Conservation (phyloP, 2,329 filamentous ascomycete species). For the Neurospora sp. region DNA sequence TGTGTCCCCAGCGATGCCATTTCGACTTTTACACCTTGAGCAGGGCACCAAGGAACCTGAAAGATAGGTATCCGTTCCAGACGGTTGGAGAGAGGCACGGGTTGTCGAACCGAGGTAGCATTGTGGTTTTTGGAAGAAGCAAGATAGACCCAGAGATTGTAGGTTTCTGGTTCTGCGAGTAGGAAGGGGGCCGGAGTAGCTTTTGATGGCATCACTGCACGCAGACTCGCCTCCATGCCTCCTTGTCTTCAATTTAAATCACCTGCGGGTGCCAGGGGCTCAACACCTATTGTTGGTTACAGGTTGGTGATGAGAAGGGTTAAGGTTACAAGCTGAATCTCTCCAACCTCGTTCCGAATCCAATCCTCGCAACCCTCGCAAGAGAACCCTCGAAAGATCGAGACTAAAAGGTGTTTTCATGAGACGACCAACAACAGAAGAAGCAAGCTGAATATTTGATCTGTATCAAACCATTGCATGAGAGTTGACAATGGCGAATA, state of each 20-base stretch:
- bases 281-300: neutral
- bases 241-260: neutral
- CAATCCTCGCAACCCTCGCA: neutral
- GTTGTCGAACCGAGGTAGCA: neutral
- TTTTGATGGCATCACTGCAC: neutral
- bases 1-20: neutral
- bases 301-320: neutral
- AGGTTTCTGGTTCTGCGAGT: neutral
- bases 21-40: neutral
- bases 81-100: neutral
- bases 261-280: neutral
- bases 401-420: neutral
- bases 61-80: neutral
- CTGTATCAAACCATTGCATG: neutral
- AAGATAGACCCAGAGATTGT: neutral
- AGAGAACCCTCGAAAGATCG: neutral
- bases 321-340: neutral
- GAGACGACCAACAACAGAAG: neutral
- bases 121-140: neutral
- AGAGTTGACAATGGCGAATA: neutral
- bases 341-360: neutral
- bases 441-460: neutral
- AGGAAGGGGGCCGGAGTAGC: neutral
- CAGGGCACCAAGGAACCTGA: too few species aligned
- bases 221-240: neutral